phyloP scores from a whole-genome alignment of 129 eudicot genomes.

The Apium graveolens region DNA sequence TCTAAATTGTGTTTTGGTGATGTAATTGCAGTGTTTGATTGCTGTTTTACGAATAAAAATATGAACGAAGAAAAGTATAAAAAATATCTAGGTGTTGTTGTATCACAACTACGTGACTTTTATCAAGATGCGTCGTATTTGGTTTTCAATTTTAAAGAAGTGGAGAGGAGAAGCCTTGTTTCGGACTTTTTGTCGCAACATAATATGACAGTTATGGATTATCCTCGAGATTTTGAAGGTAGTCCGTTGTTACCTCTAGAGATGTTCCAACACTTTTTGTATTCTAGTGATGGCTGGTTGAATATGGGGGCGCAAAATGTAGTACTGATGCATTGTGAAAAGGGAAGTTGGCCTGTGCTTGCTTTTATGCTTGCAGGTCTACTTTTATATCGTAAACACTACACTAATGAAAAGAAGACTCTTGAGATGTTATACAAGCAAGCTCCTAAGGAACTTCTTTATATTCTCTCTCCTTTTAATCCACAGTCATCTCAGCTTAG shows the following conservation, averaged over 20 bases:
- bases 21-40: constrained; percentile 55
- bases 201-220: constrained; percentile 68
- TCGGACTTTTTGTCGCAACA: constrained; percentile 45
- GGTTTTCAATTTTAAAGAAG: constrained; percentile 57
- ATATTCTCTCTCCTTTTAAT: constrained; percentile 68
- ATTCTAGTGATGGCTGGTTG: constrained; percentile 65
- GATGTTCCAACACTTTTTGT: constrained; percentile 61
- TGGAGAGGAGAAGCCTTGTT: constrained; percentile 39
- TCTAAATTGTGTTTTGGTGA: not conserved
- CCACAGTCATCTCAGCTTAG: constrained; percentile 89
- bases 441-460: constrained; percentile 71
- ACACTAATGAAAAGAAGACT: constrained; percentile 53
- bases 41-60: constrained; percentile 50
- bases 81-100: constrained; percentile 41
- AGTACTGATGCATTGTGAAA: constrained; percentile 60
- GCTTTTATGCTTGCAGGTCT: constrained; percentile 66
- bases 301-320: constrained; percentile 47
- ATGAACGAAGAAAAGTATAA: constrained; percentile 47
- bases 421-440: constrained; percentile 66
- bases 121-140: constrained; percentile 57
- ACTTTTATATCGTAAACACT: constrained; percentile 50
- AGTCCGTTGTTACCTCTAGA: constrained; percentile 55
- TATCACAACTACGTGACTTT: constrained; percentile 49
- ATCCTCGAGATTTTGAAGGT: constrained; percentile 57
- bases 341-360: constrained; percentile 67